Conservation (phyloP, 2,329 filamentous ascomycete species). For the Lithohypha guttulata region DNA sequence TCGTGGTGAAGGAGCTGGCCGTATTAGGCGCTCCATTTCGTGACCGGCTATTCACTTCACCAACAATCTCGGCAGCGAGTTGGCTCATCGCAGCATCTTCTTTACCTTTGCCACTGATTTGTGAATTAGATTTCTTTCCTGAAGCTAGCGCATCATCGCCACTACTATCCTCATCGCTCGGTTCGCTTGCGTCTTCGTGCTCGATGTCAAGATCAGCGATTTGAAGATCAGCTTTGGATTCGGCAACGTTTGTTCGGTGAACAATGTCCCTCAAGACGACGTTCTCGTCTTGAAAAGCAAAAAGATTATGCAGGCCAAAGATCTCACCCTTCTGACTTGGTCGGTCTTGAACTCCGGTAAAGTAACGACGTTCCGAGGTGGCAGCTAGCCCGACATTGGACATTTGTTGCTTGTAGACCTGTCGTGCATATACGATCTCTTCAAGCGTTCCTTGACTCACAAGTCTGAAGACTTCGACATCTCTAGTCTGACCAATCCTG, state of each 20-base stretch:
- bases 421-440: constrained; percentile 90
- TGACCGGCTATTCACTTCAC: constrained; percentile 35
- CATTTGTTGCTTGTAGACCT: constrained; percentile 98
- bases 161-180: constrained; percentile 23
- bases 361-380: constrained; percentile 84
- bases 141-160: constrained; percentile 18
- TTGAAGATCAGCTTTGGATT: constrained; percentile 73
- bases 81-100: constrained; percentile 62
- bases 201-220: constrained; percentile 68
- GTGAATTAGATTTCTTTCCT: background rate
- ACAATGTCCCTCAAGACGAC: constrained; percentile 87
- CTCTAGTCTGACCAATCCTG: constrained; percentile 80
- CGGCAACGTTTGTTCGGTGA: constrained; percentile 95
- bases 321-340: constrained; percentile 79
- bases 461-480: constrained; percentile 91
- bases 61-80: constrained; percentile 53
- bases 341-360: constrained; percentile 83
- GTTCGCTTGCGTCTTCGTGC: constrained; percentile 46
- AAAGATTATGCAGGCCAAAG: constrained; percentile 79
- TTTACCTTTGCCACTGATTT: constrained; percentile 28
- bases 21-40: constrained; percentile 26
- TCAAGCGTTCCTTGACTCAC: constrained; percentile 88
- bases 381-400: constrained; percentile 96
- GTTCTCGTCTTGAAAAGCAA: constrained; percentile 62
- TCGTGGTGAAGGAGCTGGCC: constrained; percentile 12